A percentile compares a stretch with the other conserved stretches of the same genome.
phyloP scores from a whole-genome alignment of 306 rosid genomes.

The Cucurbita moschata region DNA sequence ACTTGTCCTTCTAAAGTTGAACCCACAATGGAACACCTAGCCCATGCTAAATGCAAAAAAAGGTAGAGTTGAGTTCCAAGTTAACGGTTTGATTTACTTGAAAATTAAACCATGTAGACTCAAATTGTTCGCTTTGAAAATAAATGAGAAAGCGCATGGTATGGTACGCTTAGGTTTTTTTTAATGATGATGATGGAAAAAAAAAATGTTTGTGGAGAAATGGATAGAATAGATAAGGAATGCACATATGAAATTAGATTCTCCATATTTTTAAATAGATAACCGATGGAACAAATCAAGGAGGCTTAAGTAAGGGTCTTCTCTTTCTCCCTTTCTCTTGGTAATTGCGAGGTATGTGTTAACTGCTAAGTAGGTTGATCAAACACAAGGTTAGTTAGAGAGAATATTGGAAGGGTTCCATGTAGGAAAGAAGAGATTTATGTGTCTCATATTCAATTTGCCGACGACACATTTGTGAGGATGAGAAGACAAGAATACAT shows the following conservation, averaged over 20 bases:
- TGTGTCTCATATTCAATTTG: neutral
- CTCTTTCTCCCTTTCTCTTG: neutral
- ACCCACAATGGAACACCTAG: too few relatives aligned
- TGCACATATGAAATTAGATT: neutral
- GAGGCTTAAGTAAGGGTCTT: too few relatives aligned
- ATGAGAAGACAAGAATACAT: neutral
- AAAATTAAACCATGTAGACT: neutral
- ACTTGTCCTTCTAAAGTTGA: too few relatives aligned
- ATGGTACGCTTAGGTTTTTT: neutral
- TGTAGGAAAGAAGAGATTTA: neutral
- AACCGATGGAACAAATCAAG: neutral
- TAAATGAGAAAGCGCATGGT: neutral
- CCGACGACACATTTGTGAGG: neutral
- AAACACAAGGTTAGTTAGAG: neutral
- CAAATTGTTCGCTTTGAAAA: neutral
- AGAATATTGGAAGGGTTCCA: neutral
- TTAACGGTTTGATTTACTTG: neutral
- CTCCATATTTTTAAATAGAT: neutral
- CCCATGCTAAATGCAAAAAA: too few relatives aligned
- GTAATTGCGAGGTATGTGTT: neutral
- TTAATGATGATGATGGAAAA: neutral
- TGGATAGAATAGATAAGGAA: neutral
- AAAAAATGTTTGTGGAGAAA: neutral
- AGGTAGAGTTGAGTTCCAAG: too few relatives aligned
- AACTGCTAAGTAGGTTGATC: neutral